phyloP scores from a whole-genome alignment of 495 filamentous ascomycete species.

The Penicillium argentinense region DNA sequence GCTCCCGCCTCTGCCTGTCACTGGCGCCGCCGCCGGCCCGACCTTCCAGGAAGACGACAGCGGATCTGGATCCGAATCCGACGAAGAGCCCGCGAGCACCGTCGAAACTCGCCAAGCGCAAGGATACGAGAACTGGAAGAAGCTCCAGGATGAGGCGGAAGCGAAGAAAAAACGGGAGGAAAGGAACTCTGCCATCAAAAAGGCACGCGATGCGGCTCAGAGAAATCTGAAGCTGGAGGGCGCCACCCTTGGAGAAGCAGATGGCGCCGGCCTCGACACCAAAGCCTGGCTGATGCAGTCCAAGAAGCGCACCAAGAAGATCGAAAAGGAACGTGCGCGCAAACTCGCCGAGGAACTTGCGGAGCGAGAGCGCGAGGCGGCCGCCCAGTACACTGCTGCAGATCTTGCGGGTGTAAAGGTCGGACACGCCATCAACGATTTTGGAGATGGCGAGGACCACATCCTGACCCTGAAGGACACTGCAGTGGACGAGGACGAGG shows the following conservation, averaged over 20 bases:
- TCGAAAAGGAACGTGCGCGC: conserved; percentile 69
- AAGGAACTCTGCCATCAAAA: conserved; percentile 77
- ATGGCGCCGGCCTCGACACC: conserved; percentile 67
- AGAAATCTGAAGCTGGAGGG: conserved; percentile 74
- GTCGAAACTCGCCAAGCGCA: conserved; percentile 77
- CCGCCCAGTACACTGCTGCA: conserved; percentile 66
- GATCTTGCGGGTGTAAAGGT: conserved; percentile 91
- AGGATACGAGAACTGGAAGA: conserved; percentile 72
- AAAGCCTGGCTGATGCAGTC: conserved; percentile 79
- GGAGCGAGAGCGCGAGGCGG: conserved; percentile 54
- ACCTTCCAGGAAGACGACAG: conserved; percentile 57
- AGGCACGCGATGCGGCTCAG: conserved; percentile 79
- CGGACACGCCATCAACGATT: conserved; percentile 75
- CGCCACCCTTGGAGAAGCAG: conserved; percentile 70
- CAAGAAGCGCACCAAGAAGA: conserved; percentile 90
- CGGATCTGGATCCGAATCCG: conserved; percentile 47
- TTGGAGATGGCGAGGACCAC: conserved; percentile 75
- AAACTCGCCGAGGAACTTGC: conserved; percentile 75
- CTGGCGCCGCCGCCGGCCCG: conserved; percentile 57
- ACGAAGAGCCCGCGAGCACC: conserved; percentile 71
- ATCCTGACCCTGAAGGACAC: conserved; percentile 90
- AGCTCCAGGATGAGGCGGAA: conserved; percentile 57
- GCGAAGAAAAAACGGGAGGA: conserved; percentile 77
- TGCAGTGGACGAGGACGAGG: conserved; percentile 81
- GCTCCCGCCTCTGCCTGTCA: conserved; percentile 85